Base-by-base conservation (phyloP, 2,329 filamentous ascomycete species). In the Aspergillus pseudoviridinutans region DNA sequence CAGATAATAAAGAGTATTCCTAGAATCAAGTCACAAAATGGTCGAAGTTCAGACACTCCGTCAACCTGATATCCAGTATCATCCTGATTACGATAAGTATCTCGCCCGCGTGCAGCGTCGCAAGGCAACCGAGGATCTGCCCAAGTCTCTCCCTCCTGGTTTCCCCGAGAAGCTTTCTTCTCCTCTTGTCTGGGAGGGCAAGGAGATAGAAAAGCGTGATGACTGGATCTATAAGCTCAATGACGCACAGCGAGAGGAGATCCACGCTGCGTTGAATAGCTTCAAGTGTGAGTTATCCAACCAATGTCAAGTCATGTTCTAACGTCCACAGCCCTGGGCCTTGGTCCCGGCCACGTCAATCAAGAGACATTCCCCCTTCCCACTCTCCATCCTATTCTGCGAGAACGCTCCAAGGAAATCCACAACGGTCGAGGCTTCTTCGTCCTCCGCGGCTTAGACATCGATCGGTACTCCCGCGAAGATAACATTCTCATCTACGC, bases 121-220 rank as follows among this genome's bases (percentile, higher is more conserved):
- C 8, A 53, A 66, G 10, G 54, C 61, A 9, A 61, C 60, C 1
- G 67, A 69, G 32, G 25, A 53, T 3, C 58, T 72, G 1, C 20
- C 54, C 0, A 59, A 50, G 4, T 54, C 60, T 2, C 64, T 81
- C 0, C 79, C 79, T 0, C 53, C 63, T 1, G 77, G 74, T 0
- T 81, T 79, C 59, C 79, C 79, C 0, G 25, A 61, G 24, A 58
- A 75, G 42, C 60, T 81, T 0, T 59, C 68, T 2, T 78, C 76
- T 0, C 69, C 77, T 4, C 68, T 81, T 1, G 79, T 80, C 0
- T 82, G 79, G 79, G 75, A 80, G 38, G 78, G 76, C 3, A 70
- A 71, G 20, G 69, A 73, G 3, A 62, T 80, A 14, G 66, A 62
- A 5, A 58, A 64, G 1, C 65, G 66, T 2, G 76, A 75, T 59